phyloP scores from a whole-genome alignment of 2,329 filamentous ascomycete genomes.

The Hirsutella rhossiliensis region DNA sequence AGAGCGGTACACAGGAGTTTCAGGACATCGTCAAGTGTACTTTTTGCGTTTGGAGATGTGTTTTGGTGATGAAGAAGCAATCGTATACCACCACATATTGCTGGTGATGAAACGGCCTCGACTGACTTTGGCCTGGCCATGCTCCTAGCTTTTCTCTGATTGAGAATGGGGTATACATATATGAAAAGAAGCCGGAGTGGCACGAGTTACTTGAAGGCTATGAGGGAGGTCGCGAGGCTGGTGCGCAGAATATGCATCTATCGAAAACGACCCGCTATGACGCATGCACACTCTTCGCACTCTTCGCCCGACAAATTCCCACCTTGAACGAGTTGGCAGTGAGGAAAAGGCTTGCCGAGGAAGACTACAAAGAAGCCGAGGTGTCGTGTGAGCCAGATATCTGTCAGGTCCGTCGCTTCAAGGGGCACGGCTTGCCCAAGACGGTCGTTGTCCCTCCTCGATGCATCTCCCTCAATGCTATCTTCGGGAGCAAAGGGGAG shows the following conservation, averaged over 20 bases:
- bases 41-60: no score
- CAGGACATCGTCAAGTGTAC: not conserved
- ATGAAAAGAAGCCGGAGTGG: no score
- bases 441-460: not conserved
- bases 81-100: no score
- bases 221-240: not conserved
- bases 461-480: not conserved
- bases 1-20: not conserved
- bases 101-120: no score
- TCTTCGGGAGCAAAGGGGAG: not conserved
- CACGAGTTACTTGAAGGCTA: no score
- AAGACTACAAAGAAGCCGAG: not conserved
- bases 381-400: not conserved
- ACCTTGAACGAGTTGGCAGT: no score
- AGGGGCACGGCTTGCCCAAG: not conserved
- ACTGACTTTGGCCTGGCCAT: no score
- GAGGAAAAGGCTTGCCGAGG: not conserved
- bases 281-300: not conserved
- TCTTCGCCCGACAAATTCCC: no score
- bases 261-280: conserved; percentile 3
- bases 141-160: no score
- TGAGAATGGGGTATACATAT: no score
- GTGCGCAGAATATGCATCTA: conserved; percentile 1
- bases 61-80: no score
- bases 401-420: not conserved